phyloP scores from a whole-genome alignment of 163 green algal species.

The Scenedesmus sp. region DNA sequence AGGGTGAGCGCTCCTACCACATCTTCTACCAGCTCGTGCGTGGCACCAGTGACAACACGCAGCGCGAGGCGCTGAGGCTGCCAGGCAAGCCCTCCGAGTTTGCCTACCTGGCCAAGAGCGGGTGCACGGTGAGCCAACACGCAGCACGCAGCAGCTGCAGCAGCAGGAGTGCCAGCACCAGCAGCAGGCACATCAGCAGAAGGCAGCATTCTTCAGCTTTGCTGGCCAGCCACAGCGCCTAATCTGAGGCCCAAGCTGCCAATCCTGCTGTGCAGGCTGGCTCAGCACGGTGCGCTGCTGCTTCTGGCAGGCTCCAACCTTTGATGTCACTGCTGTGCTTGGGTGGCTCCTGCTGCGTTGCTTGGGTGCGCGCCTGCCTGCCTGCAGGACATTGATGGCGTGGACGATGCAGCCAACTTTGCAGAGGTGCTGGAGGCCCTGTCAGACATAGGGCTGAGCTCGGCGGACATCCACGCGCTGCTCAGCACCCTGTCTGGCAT shows the following conservation, averaged over 20 bases:
- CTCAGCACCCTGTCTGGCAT: conserved; percentile 80
- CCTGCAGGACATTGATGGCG: conserved; percentile 74
- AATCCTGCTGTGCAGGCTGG: no score
- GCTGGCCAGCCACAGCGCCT: no score
- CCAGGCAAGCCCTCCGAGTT: conserved; percentile 73
- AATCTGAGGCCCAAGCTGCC: no score
- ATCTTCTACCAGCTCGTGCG: conserved; percentile 96
- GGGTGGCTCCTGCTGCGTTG: no score
- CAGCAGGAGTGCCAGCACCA: neutral
- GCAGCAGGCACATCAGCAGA: neutral
- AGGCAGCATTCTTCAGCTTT: no score
- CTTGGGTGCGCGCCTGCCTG: no score
- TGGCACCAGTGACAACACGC: conserved; percentile 67
- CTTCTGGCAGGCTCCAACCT: neutral
- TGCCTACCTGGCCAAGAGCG: conserved; percentile 79
- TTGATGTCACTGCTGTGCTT: neutral
- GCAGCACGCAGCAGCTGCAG: neutral
- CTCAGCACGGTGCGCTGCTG: no score
- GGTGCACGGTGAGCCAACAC: conserved; percentile 59
- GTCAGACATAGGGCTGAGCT: conserved; percentile 77
- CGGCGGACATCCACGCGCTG: conserved; percentile 65
- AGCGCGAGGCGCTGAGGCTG: conserved; percentile 67
- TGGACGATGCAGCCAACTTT: conserved; percentile 89
- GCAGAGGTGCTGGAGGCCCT: conserved; percentile 76
- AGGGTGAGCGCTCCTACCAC: conserved; percentile 87